These are phyloP conservation scores for Podila verticillata DNA, from an alignment of 192 early-diverging fungal genomes.

Conservation along the genomic window DNA sequence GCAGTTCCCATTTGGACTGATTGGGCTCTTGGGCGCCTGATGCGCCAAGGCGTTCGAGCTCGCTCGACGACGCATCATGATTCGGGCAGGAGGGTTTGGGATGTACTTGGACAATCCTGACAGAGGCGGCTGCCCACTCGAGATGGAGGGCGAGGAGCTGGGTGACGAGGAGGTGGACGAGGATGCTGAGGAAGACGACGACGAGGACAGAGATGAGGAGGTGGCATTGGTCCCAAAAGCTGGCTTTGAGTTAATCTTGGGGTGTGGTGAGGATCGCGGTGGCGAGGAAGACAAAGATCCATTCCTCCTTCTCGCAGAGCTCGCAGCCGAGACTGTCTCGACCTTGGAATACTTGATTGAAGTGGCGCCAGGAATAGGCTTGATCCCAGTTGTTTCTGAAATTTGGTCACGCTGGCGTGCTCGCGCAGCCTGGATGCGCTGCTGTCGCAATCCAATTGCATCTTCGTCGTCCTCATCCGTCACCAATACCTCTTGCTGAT, in stretches of 20 bases:
- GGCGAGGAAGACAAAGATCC: background rate
- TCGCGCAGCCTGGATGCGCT: background rate
- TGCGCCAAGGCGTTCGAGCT: background rate
- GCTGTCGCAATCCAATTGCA: background rate
- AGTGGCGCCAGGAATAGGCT: too few relatives aligned
- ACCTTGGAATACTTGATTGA: too few relatives aligned
- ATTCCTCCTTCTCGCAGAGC: too few relatives aligned
- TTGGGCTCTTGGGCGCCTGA: background rate
- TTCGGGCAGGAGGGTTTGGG: slow-evolving; percentile 5
- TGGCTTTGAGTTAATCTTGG: background rate
- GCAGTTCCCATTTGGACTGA: background rate
- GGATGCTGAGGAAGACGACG: background rate
- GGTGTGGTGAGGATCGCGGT: background rate
- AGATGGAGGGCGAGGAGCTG: background rate
- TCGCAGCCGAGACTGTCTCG: too few relatives aligned
- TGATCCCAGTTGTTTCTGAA: background rate
- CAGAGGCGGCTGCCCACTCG: background rate
- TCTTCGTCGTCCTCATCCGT: background rate
- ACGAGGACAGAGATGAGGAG: background rate
- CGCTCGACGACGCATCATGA: slow-evolving; percentile 22
- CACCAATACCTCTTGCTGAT: slow-evolving; percentile 33
- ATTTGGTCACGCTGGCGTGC: background rate
- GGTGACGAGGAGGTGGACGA: background rate
- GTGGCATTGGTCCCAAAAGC: background rate
- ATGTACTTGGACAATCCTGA: slow-evolving; percentile 36